Evolutionary conservation across 305 asterid genomes (phyloP), one percentile per base, ranked within the genome.

Genomic region (Fraxinus paxiana): DNA sequence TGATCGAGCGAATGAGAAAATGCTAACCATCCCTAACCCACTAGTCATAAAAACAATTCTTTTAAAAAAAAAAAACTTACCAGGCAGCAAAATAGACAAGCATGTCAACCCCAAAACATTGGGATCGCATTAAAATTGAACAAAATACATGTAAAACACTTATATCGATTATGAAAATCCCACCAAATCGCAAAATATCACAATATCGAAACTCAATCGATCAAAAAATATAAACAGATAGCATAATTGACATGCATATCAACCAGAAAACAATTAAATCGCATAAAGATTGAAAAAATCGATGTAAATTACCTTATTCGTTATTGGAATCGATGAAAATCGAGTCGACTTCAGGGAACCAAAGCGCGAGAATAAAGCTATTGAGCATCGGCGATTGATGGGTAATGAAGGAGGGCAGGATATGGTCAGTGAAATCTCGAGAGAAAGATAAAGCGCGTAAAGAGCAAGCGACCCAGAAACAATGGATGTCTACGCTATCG

Each of bases 401-500:
- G 75, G 76, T 71, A 70, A 75, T 79, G 75, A 38, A 77, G 65
- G 63, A 59, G 4, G 71, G 73, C 46, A 79, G 80, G 73, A 67
- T 26, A 26, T 12, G 37, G 73, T 5, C 20, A 26, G 46, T 63
- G 61, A 34, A 77, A 61, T 37, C 63, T 37, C n/a, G 78, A 22
- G 8, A 41, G 81, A 31, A 74, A 80, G 86, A 87, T 82, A 87
- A 82, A 82, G 85, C 82, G 81, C 76, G 79, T 75, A 43, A 83
- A 85, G 84, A 82, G 83, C 83, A 77, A 85, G 82, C 88, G 90
- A 85, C 85, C 86, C 83, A 86, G 88, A 85, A 85, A 26, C 77
- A 85, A 81, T 35, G 38, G 80, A 89, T 80, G 79, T 48, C n/a
- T 4, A n/a, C 15, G 84, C 92, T 88, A 88, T 79, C 88, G 85